Conservation (phyloP, 768 basidiomycete species). For the Lactifluus subvellereus region DNA sequence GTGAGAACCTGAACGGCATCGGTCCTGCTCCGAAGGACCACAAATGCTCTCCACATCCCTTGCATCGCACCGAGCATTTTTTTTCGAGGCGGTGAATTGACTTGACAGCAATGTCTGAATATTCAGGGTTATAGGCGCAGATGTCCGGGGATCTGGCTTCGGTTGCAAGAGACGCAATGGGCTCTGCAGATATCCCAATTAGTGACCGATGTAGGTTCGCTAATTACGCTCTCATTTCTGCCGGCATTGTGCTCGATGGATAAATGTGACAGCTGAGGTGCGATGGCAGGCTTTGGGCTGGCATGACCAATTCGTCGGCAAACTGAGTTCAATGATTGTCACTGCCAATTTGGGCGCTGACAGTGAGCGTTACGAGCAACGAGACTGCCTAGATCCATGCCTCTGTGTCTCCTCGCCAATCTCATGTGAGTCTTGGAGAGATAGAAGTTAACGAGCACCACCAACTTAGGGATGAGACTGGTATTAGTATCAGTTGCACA, state of each 20-base stretch:
- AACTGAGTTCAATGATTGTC: conserved; percentile 24
- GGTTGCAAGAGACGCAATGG: conserved; percentile 7
- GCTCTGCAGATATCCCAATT: conserved; percentile 7
- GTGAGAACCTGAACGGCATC: neutral
- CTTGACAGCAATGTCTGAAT: neutral
- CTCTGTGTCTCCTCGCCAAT: neutral
- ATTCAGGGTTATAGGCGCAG: neutral
- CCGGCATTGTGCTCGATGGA: conserved; percentile 11
- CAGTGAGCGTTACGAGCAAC: conserved; percentile 6
- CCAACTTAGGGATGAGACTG: neutral
- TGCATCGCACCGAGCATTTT: neutral
- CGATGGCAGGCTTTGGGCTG: conserved; percentile 2
- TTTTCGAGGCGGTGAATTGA: neutral
- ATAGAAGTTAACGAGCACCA: neutral
- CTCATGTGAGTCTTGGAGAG: neutral
- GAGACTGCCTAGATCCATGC: neutral
- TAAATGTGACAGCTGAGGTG: conserved; percentile 16
- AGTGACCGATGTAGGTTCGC: conserved; percentile 8
- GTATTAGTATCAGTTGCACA: neutral
- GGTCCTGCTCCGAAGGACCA: neutral
- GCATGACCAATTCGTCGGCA: conserved; percentile 16
- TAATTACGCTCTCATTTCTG: conserved; percentile 10
- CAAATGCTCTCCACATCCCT: neutral
- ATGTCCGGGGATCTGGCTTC: conserved; percentile 11
- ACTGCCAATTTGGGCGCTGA: conserved; percentile 20